These are phyloP conservation scores for Lablab purpureus DNA, from an alignment of 306 rosid species.

Conservation along the genomic window DNA sequence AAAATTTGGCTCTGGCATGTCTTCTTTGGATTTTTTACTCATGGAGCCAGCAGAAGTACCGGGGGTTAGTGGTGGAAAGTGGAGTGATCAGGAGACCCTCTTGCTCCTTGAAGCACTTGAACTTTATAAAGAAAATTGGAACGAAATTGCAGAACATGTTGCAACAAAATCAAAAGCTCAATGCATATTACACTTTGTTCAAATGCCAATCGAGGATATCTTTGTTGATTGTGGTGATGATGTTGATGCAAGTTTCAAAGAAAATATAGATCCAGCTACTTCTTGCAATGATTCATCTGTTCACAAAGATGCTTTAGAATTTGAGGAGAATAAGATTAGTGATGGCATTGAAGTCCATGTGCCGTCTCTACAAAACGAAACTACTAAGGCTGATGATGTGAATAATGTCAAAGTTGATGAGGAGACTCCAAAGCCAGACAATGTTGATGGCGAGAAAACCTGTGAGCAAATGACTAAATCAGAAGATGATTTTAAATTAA, in stretches of 20 bases:
- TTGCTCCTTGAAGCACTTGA: slow-evolving; percentile 90
- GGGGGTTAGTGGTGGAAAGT: slow-evolving; percentile 78
- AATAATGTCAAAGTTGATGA: slow-evolving; percentile 47
- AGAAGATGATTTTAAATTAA: slow-evolving; percentile 51
- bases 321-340: slow-evolving; percentile 49
- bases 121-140: slow-evolving; percentile 85
- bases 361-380: slow-evolving; percentile 49
- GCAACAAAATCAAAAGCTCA: slow-evolving; percentile 89
- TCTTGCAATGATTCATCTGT: slow-evolving; percentile 25
- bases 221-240: slow-evolving; percentile 63
- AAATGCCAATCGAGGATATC: slow-evolving; percentile 84
- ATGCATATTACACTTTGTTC: slow-evolving; percentile 83
- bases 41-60: slow-evolving; percentile 84
- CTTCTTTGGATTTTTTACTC: slow-evolving; percentile 75
- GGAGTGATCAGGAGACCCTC: slow-evolving; percentile 92
- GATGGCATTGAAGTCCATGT: slow-evolving; percentile 53
- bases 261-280: slow-evolving; percentile 55
- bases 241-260: slow-evolving; percentile 56
- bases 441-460: slow-evolving; percentile 50
- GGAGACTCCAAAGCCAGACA: slow-evolving; percentile 56
- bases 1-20: slow-evolving; percentile 75
- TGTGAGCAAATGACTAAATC: slow-evolving; percentile 46
- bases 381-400: slow-evolving; percentile 55
- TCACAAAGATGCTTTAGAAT: slow-evolving; percentile 56
- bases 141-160: slow-evolving; percentile 86